Evolutionary conservation across 257 asterid species (phyloP).

Genomic region (Solanum ossicruentum): DNA sequence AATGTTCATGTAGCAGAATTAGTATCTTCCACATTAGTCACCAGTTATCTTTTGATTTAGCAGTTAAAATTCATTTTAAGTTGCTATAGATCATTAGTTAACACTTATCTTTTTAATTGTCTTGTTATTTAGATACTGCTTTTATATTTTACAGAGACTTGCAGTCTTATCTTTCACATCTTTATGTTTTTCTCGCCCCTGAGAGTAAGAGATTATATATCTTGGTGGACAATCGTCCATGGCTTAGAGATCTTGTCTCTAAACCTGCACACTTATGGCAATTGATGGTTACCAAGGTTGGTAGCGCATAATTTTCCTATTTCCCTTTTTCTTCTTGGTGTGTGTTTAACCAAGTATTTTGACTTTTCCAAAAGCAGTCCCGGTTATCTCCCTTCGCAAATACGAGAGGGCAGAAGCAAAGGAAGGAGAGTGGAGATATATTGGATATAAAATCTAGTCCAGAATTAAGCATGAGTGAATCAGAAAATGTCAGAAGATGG

Average conservation of each 20-base stretch:
- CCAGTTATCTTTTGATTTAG: not conserved
- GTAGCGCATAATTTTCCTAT: not conserved
- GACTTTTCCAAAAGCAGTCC: constrained; percentile 36
- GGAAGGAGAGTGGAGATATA: constrained; percentile 22
- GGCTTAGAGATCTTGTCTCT: constrained; percentile 74
- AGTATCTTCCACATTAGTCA: not conserved
- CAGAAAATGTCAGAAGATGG: constrained; percentile 52
- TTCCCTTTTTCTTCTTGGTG: not conserved
- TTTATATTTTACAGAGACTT: constrained; percentile 48
- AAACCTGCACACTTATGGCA: constrained; percentile 89
- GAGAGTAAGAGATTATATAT: constrained; percentile 68
- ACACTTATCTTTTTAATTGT: not conserved
- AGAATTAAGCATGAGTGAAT: constrained; percentile 19
- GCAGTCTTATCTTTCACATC: constrained; percentile 94
- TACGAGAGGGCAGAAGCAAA: constrained; percentile 53
- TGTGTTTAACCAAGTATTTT: not conserved
- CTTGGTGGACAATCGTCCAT: constrained; percentile 90
- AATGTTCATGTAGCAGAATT: not conserved
- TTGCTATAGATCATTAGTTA: not conserved
- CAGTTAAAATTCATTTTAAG: not conserved
- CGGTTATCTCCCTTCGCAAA: constrained; percentile 92
- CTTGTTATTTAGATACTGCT: not conserved
- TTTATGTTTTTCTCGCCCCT: constrained; percentile 62
- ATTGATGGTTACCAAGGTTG: constrained; percentile 95
- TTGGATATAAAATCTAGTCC: constrained; percentile 25